Conservation (phyloP, 306 rosid species). For the Lupinus albus region DNA sequence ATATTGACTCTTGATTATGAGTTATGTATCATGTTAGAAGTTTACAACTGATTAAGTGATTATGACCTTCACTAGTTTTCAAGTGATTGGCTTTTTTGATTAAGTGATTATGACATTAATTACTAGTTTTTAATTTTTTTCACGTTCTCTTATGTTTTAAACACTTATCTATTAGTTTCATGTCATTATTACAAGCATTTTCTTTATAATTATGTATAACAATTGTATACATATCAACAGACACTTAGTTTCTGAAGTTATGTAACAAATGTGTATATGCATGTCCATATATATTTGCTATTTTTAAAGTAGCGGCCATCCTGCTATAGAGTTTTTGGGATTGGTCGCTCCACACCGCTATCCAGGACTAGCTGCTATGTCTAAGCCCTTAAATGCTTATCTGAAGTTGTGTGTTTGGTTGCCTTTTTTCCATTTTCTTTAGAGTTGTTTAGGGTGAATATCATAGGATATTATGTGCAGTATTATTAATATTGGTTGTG, state of each 20-base stretch:
- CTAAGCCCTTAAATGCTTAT: background rate
- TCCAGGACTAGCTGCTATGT: background rate
- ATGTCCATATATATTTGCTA: background rate
- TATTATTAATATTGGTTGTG: conserved; percentile 65
- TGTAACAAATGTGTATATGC: too few species aligned
- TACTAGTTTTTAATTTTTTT: too few species aligned
- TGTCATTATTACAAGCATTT: background rate
- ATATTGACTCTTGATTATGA: background rate
- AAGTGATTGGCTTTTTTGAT: background rate
- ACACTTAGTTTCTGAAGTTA: too few species aligned
- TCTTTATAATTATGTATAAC: too few species aligned
- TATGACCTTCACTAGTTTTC: background rate
- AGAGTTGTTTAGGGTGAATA: conserved; percentile 46
- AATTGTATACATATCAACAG: too few species aligned
- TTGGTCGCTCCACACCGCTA: background rate
- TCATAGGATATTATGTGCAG: conserved; percentile 56
- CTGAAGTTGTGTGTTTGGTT: conserved; percentile 33
- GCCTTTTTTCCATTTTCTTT: background rate
- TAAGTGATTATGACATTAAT: too few species aligned
- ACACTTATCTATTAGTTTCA: too few species aligned
- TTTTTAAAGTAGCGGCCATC: background rate
- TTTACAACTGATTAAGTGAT: background rate
- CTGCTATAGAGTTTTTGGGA: background rate
- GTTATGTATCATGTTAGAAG: background rate
- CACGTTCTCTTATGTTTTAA: too few species aligned